phyloP scores from a whole-genome alignment of 805 yeast genomes.

The Candida awuae region DNA sequence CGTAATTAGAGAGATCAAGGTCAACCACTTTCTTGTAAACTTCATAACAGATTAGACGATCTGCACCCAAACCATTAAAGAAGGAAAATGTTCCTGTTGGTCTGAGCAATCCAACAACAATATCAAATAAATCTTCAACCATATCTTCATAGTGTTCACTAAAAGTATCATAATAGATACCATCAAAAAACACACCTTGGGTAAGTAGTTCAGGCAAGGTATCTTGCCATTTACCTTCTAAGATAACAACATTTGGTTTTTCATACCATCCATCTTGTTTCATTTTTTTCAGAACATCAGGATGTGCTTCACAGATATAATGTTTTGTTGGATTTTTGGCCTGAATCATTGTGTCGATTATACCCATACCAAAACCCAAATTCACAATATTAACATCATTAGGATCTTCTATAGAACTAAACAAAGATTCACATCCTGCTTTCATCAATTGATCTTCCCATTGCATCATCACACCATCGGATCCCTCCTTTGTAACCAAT shows the following conservation, averaged over 20 bases:
- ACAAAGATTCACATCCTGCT: slow-evolving; percentile 69
- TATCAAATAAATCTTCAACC: slow-evolving; percentile 69
- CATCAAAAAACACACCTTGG: slow-evolving; percentile 70
- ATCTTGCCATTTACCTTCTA: slow-evolving; percentile 94
- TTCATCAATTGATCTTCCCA: slow-evolving; percentile 87
- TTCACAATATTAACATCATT: slow-evolving; percentile 52
- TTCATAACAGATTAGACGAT: slow-evolving; percentile 64
- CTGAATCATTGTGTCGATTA: slow-evolving; percentile 75
- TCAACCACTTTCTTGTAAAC: slow-evolving; percentile 80
- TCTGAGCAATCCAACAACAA: slow-evolving; percentile 71
- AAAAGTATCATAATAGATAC: slow-evolving; percentile 89
- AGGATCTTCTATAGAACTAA: slow-evolving; percentile 34
- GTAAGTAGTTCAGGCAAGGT: slow-evolving; percentile 57
- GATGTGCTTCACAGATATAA: slow-evolving; percentile 91
- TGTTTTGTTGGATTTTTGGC: slow-evolving; percentile 52
- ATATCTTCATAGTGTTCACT: slow-evolving; percentile 87
- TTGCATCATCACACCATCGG: slow-evolving; percentile 96
- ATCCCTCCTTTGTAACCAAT: slow-evolving; percentile 59
- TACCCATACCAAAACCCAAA: slow-evolving; percentile 97
- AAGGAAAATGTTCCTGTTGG: slow-evolving; percentile 83
- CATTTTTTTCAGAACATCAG: slow-evolving; percentile 71
- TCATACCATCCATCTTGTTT: slow-evolving; percentile 75
- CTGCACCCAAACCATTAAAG: slow-evolving; percentile 87
- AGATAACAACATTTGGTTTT: slow-evolving; percentile 57
- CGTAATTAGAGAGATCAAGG: slow-evolving; percentile 71